Base-by-base conservation (phyloP, 148 eudicot genomes). In the Tetragonia tetragonoides region DNA sequence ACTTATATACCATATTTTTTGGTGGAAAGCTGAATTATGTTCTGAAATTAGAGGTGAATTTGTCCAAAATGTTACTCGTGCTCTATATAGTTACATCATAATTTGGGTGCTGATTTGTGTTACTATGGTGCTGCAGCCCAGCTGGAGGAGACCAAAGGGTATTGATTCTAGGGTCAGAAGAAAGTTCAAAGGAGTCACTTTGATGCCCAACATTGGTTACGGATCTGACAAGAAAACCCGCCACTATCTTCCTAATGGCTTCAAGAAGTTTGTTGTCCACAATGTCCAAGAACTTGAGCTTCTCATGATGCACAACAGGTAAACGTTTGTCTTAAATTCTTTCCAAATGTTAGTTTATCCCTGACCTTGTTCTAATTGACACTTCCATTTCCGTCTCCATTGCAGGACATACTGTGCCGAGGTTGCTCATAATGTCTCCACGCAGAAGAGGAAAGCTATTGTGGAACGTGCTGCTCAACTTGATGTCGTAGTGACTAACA, bases 131-230 rank as follows among this genome's bases (percentile, higher is more conserved):
- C 47, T 37, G 12, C 75, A 78, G 81, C 18, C 70, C 34, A 78
- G 61, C 81, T 78, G 76, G 81, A 71, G 81, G 44, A 78, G 81
- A 23, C 81, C 81, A 49, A 78, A 78, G 76, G 81, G 81, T 71
- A 71, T 78, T 62, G 81, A 78, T 39, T 78, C 81, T 11, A 46
- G 81, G 4, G 81, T 78, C 23, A 72, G 81, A 57, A 72, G 81
- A 72, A 78, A 78, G 76, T 78, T 78, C 81, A 78, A 78, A 53
- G 81, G 81, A 71, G 51, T 60, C 24, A 75, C 78, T 18, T 69
- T 80, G 73, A 83, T 83, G 86, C 86, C 86, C 54, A 83, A 83
- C 44, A 83, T 83, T 28, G 86, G 86, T 73, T 83, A 83, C 28
- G 81, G 81, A 1, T 78, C 81, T 11, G 81, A 78, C 81, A 78